These are phyloP conservation scores for Saccharomycopsis fermentans DNA, from an alignment of 805 yeast genomes.

Conservation along the genomic window DNA sequence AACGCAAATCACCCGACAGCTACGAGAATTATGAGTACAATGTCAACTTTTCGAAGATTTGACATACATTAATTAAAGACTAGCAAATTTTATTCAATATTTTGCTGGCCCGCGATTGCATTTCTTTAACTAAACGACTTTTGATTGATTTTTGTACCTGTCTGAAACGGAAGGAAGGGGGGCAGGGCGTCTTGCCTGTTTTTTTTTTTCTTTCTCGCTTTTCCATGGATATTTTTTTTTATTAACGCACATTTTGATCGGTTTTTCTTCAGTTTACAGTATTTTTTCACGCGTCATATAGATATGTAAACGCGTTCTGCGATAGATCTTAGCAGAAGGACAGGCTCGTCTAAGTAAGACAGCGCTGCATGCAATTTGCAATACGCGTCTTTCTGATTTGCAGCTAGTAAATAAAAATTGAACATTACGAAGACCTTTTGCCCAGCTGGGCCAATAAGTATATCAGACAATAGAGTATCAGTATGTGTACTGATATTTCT, in stretches of 20 bases:
- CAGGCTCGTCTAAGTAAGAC: background rate
- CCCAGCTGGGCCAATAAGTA: background rate
- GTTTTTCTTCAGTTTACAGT: background rate
- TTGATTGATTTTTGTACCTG: background rate
- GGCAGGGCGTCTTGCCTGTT: background rate
- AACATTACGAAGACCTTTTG: background rate
- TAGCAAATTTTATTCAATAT: background rate
- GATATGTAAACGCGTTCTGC: background rate
- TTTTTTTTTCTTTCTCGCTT: background rate
- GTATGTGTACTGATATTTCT: background rate
- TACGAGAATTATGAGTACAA: background rate
- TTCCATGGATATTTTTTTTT: no score
- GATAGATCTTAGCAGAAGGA: background rate
- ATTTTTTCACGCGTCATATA: background rate
- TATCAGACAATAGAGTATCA: background rate
- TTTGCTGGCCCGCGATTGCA: background rate
- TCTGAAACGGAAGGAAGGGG: background rate
- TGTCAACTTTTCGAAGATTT: background rate
- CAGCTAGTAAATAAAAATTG: background rate
- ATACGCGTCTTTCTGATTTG: background rate
- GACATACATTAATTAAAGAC: background rate
- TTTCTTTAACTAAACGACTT: background rate
- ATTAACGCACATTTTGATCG: background rate
- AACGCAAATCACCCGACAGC: no score
- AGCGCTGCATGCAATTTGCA: background rate